A percentile compares a stretch with the other conserved stretches of the same genome.
Evolutionary conservation across 371 early-diverging fungal species (phyloP).

Genomic region (Batkoa obscura): DNA sequence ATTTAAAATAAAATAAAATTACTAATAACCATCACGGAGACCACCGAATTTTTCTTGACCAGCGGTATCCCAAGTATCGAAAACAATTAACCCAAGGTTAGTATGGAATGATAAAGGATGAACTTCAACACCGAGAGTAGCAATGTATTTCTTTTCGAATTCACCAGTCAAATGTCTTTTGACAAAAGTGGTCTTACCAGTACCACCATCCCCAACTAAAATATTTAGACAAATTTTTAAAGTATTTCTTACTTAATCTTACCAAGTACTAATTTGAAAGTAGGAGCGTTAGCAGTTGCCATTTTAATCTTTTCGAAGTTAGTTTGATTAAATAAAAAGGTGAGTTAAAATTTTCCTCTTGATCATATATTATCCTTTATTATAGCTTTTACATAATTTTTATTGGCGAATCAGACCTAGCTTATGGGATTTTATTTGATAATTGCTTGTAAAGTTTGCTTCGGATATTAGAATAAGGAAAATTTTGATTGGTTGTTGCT

Average conservation of each 20-base stretch:
- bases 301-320: neutral
- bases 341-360: too few species aligned
- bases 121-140: conserved; percentile 99
- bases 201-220: conserved; percentile 98
- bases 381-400: too few species aligned
- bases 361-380: too few species aligned
- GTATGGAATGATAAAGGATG: conserved; percentile 96
- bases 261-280: conserved; percentile 75
- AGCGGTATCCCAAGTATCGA: conserved; percentile 99
- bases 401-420: too few species aligned
- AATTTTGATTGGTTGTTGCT: too few species aligned
- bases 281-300: conserved; percentile 22
- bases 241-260: conserved; percentile 3
- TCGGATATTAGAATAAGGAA: too few species aligned
- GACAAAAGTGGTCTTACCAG: conserved; percentile 99
- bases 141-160: conserved; percentile 99
- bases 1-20: conserved; percentile 15
- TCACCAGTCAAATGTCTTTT: conserved; percentile 99
- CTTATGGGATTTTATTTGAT: too few species aligned
- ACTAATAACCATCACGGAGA: conserved; percentile 99
- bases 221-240: conserved; percentile 6
- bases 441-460: too few species aligned
- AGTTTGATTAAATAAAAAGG: too few species aligned
- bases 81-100: conserved; percentile 88
- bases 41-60: conserved; percentile 99